Evolutionary conservation across 2,329 filamentous ascomycete genomes (phyloP).

Genomic region (Epicoccum nigrum): DNA sequence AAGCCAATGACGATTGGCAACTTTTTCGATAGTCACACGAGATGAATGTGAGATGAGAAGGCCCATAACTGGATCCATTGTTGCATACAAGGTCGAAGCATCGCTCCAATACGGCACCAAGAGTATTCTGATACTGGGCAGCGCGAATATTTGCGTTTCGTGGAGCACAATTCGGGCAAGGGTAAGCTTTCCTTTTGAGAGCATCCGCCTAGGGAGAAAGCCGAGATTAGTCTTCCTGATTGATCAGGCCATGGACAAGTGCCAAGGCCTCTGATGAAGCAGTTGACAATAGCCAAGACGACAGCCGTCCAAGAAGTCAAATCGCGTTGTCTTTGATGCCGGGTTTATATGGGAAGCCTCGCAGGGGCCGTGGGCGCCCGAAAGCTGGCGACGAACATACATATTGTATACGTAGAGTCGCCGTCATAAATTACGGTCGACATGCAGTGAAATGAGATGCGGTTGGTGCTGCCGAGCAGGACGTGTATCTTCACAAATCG

Average conservation of each 20-base stretch:
- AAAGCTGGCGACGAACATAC: not conserved
- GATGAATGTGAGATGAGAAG: not conserved
- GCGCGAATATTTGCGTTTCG: not conserved
- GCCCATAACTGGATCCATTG: constrained; percentile 4
- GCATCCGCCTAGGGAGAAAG: not conserved
- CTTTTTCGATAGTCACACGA: not conserved
- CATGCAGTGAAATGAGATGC: not conserved
- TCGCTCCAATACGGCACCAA: constrained; percentile 10
- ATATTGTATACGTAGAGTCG: not conserved
- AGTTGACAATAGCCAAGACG: not conserved
- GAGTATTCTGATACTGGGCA: constrained; percentile 6
- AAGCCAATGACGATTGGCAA: constrained; percentile 7
- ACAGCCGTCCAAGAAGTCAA: not conserved
- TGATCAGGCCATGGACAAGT: not conserved
- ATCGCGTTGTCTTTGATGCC: too few relatives aligned
- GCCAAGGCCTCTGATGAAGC: constrained; percentile 6
- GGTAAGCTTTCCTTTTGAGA: not conserved
- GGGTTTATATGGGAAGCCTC: not conserved
- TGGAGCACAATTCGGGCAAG: constrained; percentile 14
- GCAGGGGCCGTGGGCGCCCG: not conserved
- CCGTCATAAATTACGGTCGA: not conserved
- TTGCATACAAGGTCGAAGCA: not conserved
- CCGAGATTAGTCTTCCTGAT: not conserved
- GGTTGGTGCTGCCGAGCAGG: not conserved
- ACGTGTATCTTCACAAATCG: not conserved